Percentiles rank a stretch among this genome's conserved stretches.
phyloP scores from a whole-genome alignment of 2,329 filamentous ascomycete species.

The Mariannaea sp. region DNA sequence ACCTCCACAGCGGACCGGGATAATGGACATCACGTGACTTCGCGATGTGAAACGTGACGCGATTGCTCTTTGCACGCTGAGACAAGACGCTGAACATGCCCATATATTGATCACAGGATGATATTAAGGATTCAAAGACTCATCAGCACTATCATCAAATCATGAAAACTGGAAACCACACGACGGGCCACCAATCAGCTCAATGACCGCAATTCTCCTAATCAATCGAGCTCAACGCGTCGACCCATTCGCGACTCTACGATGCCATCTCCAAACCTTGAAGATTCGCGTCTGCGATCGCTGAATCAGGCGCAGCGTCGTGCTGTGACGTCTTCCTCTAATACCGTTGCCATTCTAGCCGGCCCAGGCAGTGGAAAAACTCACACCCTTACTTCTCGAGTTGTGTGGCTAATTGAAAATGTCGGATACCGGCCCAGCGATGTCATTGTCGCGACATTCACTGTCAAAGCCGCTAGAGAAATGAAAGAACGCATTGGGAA shows the following conservation, averaged over 20 bases:
- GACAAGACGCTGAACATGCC: neutral
- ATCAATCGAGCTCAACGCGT: constrained; percentile 25
- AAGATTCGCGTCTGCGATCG: constrained; percentile 49
- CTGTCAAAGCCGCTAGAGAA: constrained; percentile 89
- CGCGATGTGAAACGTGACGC: neutral
- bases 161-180: neutral
- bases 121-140: neutral
- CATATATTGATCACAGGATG: neutral
- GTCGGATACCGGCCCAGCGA: constrained; percentile 78
- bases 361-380: constrained; percentile 84
- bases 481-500: constrained; percentile 88
- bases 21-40: constrained; percentile 1
- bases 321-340: constrained; percentile 57
- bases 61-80: neutral
- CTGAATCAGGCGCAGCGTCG: constrained; percentile 61
- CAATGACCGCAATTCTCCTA: constrained; percentile 19
- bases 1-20: no score
- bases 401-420: constrained; percentile 82
- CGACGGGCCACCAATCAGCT: neutral
- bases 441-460: constrained; percentile 95
- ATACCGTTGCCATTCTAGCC: constrained; percentile 68
- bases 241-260: constrained; percentile 29
- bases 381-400: constrained; percentile 89
- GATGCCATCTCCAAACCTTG: constrained; percentile 36
- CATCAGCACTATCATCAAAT: neutral